phyloP scores from a whole-genome alignment of 306 rosid genomes.

The Mimosa pudica region DNA sequence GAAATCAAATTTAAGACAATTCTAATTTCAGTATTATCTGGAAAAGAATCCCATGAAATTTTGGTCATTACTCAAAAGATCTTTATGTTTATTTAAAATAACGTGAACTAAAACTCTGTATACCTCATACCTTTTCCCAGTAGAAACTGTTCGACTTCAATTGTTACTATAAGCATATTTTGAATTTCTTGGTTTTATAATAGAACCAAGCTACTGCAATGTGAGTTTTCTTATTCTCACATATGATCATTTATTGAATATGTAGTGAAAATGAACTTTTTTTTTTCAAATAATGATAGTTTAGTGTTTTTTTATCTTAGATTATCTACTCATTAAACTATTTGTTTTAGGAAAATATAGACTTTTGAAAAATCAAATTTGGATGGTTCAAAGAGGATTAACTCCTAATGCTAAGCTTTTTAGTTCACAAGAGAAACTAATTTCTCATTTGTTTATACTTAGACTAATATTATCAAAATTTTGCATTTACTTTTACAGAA shows the following conservation, averaged over 20 bases:
- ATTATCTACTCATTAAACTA: too few species aligned
- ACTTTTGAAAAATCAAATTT: too few species aligned
- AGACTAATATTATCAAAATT: neutral
- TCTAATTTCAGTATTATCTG: neutral
- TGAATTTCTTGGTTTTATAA: neutral
- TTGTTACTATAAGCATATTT: neutral
- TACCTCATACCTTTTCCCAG: neutral
- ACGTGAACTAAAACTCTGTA: neutral
- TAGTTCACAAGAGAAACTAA: too few species aligned
- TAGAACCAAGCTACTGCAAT: neutral
- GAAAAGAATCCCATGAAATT: neutral
- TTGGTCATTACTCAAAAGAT: neutral
- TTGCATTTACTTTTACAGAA: conserved; percentile 49
- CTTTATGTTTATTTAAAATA: neutral
- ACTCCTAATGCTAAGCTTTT: too few species aligned
- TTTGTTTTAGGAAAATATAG: too few species aligned
- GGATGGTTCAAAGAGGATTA: too few species aligned
- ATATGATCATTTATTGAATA: neutral
- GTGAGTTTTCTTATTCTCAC: neutral
- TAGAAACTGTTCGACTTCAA: neutral
- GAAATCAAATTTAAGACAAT: neutral
- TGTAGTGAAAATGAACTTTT: too few species aligned
- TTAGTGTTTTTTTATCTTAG: too few species aligned
- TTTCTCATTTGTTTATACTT: too few species aligned
- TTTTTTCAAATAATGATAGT: too few species aligned